Conservation (phyloP, 164 flowering plant genomes). For the Aristolochia californica region DNA sequence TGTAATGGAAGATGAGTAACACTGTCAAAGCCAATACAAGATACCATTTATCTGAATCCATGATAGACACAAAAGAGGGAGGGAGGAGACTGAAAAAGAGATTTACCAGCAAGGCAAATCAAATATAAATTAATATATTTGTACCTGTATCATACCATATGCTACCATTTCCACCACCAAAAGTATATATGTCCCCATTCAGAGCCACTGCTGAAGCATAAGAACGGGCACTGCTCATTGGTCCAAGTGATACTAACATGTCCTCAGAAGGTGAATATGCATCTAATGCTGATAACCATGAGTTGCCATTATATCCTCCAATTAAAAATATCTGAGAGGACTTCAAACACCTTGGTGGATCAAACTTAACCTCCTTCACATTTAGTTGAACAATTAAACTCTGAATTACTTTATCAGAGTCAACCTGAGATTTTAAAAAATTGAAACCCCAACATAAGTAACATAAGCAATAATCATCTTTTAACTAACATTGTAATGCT, state of each 20-base stretch:
- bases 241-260: constrained; percentile 34
- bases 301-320: constrained; percentile 71
- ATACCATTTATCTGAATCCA: neutral
- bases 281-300: constrained; percentile 49
- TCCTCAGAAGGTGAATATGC: constrained; percentile 48
- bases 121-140: neutral
- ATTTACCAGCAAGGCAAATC: neutral
- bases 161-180: constrained; percentile 69
- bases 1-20: constrained; percentile 15
- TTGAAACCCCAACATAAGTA: too few species aligned
- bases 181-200: constrained; percentile 41
- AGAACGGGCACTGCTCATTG: constrained; percentile 60
- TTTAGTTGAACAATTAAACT: too few species aligned
- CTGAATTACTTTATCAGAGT: too few species aligned
- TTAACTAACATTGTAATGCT: too few species aligned
- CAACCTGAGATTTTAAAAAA: too few species aligned
- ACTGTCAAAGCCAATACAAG: neutral
- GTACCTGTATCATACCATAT: constrained; percentile 83
- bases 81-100: neutral
- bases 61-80: neutral
- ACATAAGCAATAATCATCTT: too few species aligned
- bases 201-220: constrained; percentile 48
- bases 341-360: too few species aligned
- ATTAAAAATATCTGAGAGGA: constrained; percentile 30
- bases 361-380: too few species aligned